Base-by-base conservation (phyloP, 192 early-diverging fungal genomes). In the Spinellus fusiger region DNA sequence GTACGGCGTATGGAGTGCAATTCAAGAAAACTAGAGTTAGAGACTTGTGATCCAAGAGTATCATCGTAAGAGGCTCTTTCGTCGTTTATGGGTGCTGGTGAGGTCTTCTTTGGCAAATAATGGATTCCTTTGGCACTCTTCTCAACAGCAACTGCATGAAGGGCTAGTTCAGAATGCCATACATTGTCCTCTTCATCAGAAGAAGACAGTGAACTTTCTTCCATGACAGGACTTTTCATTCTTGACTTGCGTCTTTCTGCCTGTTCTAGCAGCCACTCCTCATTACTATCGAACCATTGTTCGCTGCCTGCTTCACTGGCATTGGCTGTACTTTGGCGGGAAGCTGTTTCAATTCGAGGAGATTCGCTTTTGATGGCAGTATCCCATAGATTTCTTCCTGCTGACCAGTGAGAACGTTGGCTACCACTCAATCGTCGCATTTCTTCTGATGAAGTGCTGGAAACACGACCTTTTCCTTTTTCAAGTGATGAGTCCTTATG, bases 211-310 rank as follows among this genome's bases (percentile, higher is more conserved):
- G 13, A 12, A 44, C 40, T 18, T 44, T 44, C 40, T 51, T 16
- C 25, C 10, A 12, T 25, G 26, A 22, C 49, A 6, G 16, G 49
- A 13, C 49, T 51, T 12, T 29, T 25, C 38, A 27, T 0, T n/a
- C 23, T 47, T 16, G 60, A 63, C 23, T 44, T 33, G 22, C 51
- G 37, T 5, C 35, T 54, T 18, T 53, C 38, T 15, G 50, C 61
- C 28, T 63, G 61, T 29, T 53, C 52, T 10, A 44, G 10, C 40
- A 22, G 20, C 61, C 61, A 63, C 20, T 54, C 38, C 0, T 63
- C 61, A 18, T 63, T 29, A 12, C 48, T 49, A 54, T 63, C 61
- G 47, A 54, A 63, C 61, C 61, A 63, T 15, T 63, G 61, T 32
- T 63, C 61, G 15, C 61, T 63, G 0, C 40, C 61, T 12, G 61